Conservation (phyloP, 1,139 yeast species). For the Candida sp. region DNA sequence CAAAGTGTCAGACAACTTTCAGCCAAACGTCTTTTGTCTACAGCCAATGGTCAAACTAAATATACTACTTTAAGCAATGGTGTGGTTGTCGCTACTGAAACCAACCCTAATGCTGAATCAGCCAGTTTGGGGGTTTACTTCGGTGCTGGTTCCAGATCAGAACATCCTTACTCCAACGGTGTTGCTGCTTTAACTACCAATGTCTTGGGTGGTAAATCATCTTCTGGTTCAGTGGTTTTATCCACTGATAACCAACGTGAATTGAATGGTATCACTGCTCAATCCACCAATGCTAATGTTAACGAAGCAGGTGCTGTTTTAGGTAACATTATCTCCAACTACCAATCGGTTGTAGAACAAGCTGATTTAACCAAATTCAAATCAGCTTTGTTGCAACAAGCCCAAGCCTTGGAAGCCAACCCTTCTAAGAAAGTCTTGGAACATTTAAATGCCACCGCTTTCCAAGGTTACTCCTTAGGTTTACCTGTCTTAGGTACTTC, state of each 20-base stretch:
- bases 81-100: slow-evolving; percentile 66
- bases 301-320: slow-evolving; percentile 40
- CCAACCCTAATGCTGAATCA: slow-evolving; percentile 51
- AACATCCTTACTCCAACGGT: slow-evolving; percentile 79
- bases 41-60: slow-evolving; percentile 58
- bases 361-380: slow-evolving; percentile 33
- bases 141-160: slow-evolving; percentile 78
- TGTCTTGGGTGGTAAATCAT: slow-evolving; percentile 39
- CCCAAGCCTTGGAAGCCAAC: slow-evolving; percentile 42
- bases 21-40: slow-evolving; percentile 55
- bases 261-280: slow-evolving; percentile 51
- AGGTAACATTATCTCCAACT: slow-evolving; percentile 33
- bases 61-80: slow-evolving; percentile 73
- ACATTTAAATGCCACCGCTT: slow-evolving; percentile 77
- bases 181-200: slow-evolving; percentile 62
- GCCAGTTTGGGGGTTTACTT: slow-evolving; percentile 67
- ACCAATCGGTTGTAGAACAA: slow-evolving; percentile 26
- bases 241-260: slow-evolving; percentile 48
- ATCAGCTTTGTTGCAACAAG: slow-evolving; percentile 33
- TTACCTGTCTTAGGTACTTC: slow-evolving; percentile 72
- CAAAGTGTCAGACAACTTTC: slow-evolving; percentile 28
- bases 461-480: slow-evolving; percentile 79
- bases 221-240: slow-evolving; percentile 42
- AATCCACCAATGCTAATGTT: slow-evolving; percentile 43
- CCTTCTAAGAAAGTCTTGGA: slow-evolving; percentile 56